Evolutionary conservation across 140 eudicot species (phyloP).

Genomic region (Erigeron philadelphicus): DNA sequence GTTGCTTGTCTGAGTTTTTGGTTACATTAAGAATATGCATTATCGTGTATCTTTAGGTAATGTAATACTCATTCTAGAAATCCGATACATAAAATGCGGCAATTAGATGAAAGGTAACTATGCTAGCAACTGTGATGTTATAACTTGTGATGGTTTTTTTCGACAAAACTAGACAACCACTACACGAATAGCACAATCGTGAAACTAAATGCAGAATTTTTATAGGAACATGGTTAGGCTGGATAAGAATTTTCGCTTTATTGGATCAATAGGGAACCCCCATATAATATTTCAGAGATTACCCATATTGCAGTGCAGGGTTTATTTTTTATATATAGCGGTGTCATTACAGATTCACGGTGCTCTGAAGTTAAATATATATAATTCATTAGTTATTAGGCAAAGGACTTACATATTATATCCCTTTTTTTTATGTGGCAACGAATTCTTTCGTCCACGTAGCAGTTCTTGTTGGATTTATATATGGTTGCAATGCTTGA

Average conservation of each 20-base stretch:
- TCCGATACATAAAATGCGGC: not conserved
- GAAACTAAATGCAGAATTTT: not conserved
- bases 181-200: not conserved
- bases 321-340: too few species aligned
- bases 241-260: not conserved
- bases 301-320: too few species aligned
- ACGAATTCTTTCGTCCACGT: too few species aligned
- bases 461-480: not conserved
- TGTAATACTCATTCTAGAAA: not conserved
- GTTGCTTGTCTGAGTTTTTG: constrained; percentile 3
- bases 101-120: not conserved
- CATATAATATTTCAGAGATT: too few species aligned
- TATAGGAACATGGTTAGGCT: not conserved
- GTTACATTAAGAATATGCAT: constrained; percentile 6
- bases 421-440: too few species aligned
- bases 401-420: too few species aligned
- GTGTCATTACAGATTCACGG: too few species aligned
- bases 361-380: too few species aligned
- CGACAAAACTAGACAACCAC: not conserved
- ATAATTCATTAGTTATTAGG: too few species aligned
- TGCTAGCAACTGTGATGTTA: not conserved
- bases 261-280: not conserved
- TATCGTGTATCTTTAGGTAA: not conserved
- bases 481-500: constrained; percentile 7
- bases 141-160: not conserved